Evolutionary conservation across 768 basidiomycete species (phyloP).

Genomic region (Boletus pseudopeckii): DNA sequence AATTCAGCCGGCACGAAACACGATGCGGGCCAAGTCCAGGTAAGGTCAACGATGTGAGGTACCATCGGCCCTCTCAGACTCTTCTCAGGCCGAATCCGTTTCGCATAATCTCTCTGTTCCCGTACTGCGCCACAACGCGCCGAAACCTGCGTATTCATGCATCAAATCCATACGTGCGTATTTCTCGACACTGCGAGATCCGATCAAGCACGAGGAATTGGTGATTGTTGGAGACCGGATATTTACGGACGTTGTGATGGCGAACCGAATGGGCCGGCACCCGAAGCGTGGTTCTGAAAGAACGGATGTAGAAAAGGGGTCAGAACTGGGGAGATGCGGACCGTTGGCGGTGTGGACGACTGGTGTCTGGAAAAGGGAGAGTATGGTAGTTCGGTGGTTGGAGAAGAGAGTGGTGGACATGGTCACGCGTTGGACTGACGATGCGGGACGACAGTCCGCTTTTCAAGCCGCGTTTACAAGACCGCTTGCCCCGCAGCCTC

Average conservation of each 20-base stretch:
- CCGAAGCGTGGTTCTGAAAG: constrained; percentile 2
- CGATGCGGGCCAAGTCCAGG: constrained; percentile 78
- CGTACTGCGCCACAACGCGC: constrained; percentile 70
- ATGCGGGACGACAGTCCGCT: not conserved
- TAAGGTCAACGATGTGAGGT: constrained; percentile 31
- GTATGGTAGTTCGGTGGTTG: constrained; percentile 55
- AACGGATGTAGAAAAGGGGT: not conserved
- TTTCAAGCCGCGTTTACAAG: not conserved
- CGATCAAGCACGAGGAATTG: constrained; percentile 60
- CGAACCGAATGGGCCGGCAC: constrained; percentile 58
- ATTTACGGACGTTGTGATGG: constrained; percentile 88
- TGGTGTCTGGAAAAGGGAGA: constrained; percentile 65
- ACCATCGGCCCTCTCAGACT: not conserved
- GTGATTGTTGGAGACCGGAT: constrained; percentile 89
- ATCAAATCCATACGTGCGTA: constrained; percentile 67
- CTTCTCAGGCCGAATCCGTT: constrained; percentile 80
- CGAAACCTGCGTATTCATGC: constrained; percentile 82
- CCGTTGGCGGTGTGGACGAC: constrained; percentile 71
- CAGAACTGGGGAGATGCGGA: constrained; percentile 26
- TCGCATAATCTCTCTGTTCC: constrained; percentile 73
- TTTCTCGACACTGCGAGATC: constrained; percentile 59
- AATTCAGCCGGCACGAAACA: constrained; percentile 87
- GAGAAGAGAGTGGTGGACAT: constrained; percentile 50
- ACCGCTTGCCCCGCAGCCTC: not conserved
- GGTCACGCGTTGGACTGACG: constrained; percentile 39